Evolutionary conservation across 495 filamentous ascomycete species (phyloP), one percentile per base, ranked within the genome.

Genomic region (Polyplosphaeria fusca): DNA sequence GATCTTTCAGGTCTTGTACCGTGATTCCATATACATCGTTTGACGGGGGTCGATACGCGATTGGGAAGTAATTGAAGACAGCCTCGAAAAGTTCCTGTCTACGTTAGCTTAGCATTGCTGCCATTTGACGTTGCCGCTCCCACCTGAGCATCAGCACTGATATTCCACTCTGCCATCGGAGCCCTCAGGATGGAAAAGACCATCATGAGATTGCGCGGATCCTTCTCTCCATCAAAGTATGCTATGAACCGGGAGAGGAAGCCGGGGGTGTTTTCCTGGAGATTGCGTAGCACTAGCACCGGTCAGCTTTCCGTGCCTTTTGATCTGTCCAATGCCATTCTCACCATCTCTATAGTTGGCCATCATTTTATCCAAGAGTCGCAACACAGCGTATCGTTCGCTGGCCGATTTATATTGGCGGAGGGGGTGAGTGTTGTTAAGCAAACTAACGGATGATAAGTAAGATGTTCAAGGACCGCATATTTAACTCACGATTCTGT

Each of bases 11-110:
- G 56, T 89, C 81, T 67, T 89, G 84, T 3, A 86, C 78, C 24
- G 86, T 87, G 52, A 89, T 87, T 4, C 83, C 81, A 40, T 87
- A 88, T 3, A 86, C 85, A 63, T 89, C 86, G 52, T 86, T 83
- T 7, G 86, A 86, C 0, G 86, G 86, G 19, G 86, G 86, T 59
- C 80, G 76, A 68, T 88, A 89, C 0, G 86, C 87, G 50, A 89
- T 88, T 0, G 86, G 86, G 65, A 89, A 89, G 68, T 89, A 89
- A 58, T 86, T 86, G 65, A 87, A 89, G 14, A 86, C 84, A 3
- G 85, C 74, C 58, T 89, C 86, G 65, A 88, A 89, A 16, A 88
- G 71, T 11, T 66, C 53, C 60, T 30, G 1, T 11, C 12, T 19
- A 2, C 5, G 45, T 80, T 52, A 79, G 71, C 35, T 60, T 38